Evolutionary conservation across 1,139 yeast genomes (phyloP), one percentile per base, ranked within the genome.

Genomic region (Candida sp.): DNA sequence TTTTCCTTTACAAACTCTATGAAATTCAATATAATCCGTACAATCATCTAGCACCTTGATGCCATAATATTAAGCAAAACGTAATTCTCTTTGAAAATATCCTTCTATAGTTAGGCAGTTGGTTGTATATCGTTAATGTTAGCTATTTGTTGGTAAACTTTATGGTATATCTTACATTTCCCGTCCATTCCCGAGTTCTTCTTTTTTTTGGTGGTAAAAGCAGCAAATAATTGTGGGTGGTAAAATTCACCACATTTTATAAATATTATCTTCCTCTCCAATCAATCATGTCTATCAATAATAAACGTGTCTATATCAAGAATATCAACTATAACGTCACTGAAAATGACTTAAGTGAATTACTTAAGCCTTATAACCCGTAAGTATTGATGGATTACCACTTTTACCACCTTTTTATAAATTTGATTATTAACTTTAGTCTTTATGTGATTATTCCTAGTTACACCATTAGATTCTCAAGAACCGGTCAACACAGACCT

Each of bases 281-380:
- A 35, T 9, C 15, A 35, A 25, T 12, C 15, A 22, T 22, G 27
- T 19, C 27, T 21, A 22, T 43, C 6, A 39, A 45, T 5, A 44
- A 41, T 33, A 41, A 42, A 29, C 44, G 54, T 72, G 85, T 93
- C 53, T 93, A 87, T 73, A 89, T 88, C 61, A 93, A 93, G 81
- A 90, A 93, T 82, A 76, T 93, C 59, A 84, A 81, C 57, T 57
- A 76, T 47, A 93, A 84, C 53, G 79, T 81, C 64, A 62, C 83
- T 45, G 87, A 84, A 58, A 87, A 82, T 49, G 85, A 86, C 63
- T 83, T 93, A 61, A 77, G 75, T 61, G 82, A 80, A 54, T 70
- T 88, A 61, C 93, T 93, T 64, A 69, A 72, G 58, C 74, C 82
- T 55, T 81, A 60, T 65, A 98, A 50, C 22, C 53, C 53, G 55